Evolutionary conservation across 345 rosid species (phyloP), one percentile per base, ranked within the genome.

Genomic region (Acer yangbiense): DNA sequence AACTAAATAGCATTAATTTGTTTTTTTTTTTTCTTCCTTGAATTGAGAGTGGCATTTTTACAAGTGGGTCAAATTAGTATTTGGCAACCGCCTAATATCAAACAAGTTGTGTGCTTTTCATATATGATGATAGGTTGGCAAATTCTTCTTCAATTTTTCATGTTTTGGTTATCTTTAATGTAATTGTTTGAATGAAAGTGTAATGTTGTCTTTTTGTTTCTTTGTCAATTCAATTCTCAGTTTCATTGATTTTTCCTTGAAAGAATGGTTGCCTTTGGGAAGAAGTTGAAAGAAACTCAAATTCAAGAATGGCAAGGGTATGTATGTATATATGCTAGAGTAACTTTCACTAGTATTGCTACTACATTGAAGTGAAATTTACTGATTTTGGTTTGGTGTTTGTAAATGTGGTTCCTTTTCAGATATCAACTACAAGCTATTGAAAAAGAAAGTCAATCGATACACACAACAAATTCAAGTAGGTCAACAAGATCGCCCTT

Each of bases 281-380:
- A 88, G 81, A 85, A 85, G 69, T 72, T 88, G 85, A 84, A 82
- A 68, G 80, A 80, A 61, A 78, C 80, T 17, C 87, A 84, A 75
- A 86, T 88, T 71, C 79, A 82, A 85, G 90, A 88, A 77, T 88
- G 90, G 90, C 81, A 80, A 50, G 82, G 83, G 90, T 85, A 83
- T 41, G 82, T 67, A n/a, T n/a, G n/a, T n/a, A n/a, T n/a, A n/a
- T n/a, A n/a, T n/a, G n/a, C n/a, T 64, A 8, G 4, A 12, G 57
- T 62, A 74, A 63, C 69, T 46, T 63, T 73, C 16, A 20, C 14
- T 21, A 21, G 54, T 27, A 41, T 18, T 61, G 11, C 21, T 16
- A 61, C 6, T 16, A 61, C 6, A 32, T 25, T 18, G 14, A 20
- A 12, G 13, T 43, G 16, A 6, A 58, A 58, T 6, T 35, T 32